Percentiles rank a stretch among this genome's conserved stretches.
Evolutionary conservation across 2,329 filamentous ascomycete species (phyloP).

Genomic region (Pestalotiopsis sp.): DNA sequence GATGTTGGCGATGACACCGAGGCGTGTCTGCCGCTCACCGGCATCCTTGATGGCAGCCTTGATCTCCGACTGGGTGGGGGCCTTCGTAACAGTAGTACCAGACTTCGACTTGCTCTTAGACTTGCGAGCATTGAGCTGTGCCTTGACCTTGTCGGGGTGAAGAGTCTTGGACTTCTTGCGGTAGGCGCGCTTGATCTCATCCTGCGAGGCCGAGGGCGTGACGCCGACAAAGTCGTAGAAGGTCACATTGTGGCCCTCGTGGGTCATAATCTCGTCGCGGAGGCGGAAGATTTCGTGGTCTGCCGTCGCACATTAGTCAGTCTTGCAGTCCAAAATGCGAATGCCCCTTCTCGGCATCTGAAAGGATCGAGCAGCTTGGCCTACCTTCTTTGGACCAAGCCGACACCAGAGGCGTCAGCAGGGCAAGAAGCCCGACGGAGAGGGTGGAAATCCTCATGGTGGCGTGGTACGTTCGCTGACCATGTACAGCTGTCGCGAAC

Average conservation of each 20-base stretch:
- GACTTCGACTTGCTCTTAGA: constrained; percentile 59
- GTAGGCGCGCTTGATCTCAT: constrained; percentile 93
- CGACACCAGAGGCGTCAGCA: constrained; percentile 67
- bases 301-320: constrained; percentile 37
- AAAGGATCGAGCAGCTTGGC: constrained; percentile 23
- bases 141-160: constrained; percentile 95
- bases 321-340: not conserved
- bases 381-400: constrained; percentile 88
- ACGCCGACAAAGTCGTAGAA: constrained; percentile 96
- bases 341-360: not conserved
- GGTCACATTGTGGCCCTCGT: constrained; percentile 77
- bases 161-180: constrained; percentile 81
- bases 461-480: constrained; percentile 33
- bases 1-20: constrained; percentile 84
- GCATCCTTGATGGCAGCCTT: constrained; percentile 80
- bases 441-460: constrained; percentile 74
- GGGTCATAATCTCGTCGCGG: constrained; percentile 78
- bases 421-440: constrained; percentile 69
- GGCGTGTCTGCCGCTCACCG: constrained; percentile 78
- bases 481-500: not conserved
- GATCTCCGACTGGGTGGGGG: constrained; percentile 75
- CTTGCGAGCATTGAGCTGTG: constrained; percentile 73
- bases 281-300: constrained; percentile 98
- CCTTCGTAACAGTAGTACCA: constrained; percentile 69
- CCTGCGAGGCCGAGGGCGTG: constrained; percentile 71